Evolutionary conservation across 2,329 filamentous ascomycete genomes (phyloP), one percentile per base, ranked within the genome.

Genomic region (Malbranchea zuffiana): DNA sequence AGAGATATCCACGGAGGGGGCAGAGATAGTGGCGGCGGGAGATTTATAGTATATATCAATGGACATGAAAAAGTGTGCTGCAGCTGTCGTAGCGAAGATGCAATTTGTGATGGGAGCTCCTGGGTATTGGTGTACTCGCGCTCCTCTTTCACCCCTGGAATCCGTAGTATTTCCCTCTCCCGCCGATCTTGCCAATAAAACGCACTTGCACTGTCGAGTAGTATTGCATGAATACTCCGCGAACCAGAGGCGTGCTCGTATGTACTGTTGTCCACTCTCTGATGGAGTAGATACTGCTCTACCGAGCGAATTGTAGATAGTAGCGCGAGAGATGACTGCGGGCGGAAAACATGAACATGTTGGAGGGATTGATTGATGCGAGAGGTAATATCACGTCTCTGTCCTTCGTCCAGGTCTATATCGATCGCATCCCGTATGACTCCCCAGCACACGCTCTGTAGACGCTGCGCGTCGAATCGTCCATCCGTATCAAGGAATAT

Each of bases 291-390:
- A 49, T 76, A 74, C 0, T 45, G 28, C 11, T 66, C 61, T 0
- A 79, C 50, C 0, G 47, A 44, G 2, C 54, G 43, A 1, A 79
- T 49, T 0, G 71, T 72, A 5, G 65, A 51, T 2, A 75, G 54
- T 0, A 76, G 54, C 2, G 67, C 61, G 2, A 55, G 31, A 16
- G 70, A 69, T 1, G 69, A 69, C 29, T 68, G 61, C 0, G 73
- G 72, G 2, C 59, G 66, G 55, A 76, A 71, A 42, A 79, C 59
- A 50, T 78, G 74, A 24, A 79, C 53, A 47, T 79, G 74, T 18
- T 56, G 48, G 0, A 80, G 56, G 3, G 62, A 55, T 15, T 46
- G 46, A n/a, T 46, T 42, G 10, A 73, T 10, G 4, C 16, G 32
- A 20, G 24, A 10, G 10, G 12, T 17, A 16, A 32, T 12, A 12